phyloP scores from a whole-genome alignment of 805 yeast species.

The Hemisphaericaspora nanyangensis region DNA sequence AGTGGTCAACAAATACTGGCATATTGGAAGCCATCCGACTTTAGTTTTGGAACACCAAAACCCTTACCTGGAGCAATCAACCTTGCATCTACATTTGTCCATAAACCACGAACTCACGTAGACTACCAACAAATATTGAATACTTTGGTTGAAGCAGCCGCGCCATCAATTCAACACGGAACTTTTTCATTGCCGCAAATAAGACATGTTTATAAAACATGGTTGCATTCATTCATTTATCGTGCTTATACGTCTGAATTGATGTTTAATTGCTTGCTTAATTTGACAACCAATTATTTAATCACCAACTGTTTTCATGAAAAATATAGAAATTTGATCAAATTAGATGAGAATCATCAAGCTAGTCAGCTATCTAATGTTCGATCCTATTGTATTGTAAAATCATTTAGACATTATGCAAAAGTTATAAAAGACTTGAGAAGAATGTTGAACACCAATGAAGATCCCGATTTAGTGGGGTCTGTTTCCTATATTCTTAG shows the following conservation, averaged over 20 bases:
- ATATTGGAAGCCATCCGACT: neutral
- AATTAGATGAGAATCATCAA: neutral
- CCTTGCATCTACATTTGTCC: neutral
- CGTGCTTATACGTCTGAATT: constrained; percentile 18
- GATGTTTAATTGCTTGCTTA: constrained; percentile 35
- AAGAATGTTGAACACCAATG: constrained; percentile 21
- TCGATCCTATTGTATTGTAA: constrained; percentile 17
- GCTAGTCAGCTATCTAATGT: neutral
- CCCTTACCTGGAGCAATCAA: constrained; percentile 8
- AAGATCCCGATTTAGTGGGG: constrained; percentile 28
- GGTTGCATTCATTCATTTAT: constrained; percentile 31
- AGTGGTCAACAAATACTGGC: neutral
- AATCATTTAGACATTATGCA: constrained; percentile 34
- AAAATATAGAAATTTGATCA: neutral
- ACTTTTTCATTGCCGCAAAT: constrained; percentile 23
- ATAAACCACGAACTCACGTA: neutral
- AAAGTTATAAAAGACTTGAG: constrained; percentile 32
- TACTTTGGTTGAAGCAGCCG: constrained; percentile 5
- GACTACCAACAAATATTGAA: constrained; percentile 6
- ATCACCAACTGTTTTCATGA: constrained; percentile 20
- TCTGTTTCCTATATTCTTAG: constrained; percentile 34
- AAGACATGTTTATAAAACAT: constrained; percentile 25
- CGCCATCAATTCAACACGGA: constrained; percentile 21
- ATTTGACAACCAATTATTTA: constrained; percentile 37
- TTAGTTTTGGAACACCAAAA: neutral